Evolutionary conservation across 345 rosid species (phyloP).

Genomic region (Nasturtium officinale): DNA sequence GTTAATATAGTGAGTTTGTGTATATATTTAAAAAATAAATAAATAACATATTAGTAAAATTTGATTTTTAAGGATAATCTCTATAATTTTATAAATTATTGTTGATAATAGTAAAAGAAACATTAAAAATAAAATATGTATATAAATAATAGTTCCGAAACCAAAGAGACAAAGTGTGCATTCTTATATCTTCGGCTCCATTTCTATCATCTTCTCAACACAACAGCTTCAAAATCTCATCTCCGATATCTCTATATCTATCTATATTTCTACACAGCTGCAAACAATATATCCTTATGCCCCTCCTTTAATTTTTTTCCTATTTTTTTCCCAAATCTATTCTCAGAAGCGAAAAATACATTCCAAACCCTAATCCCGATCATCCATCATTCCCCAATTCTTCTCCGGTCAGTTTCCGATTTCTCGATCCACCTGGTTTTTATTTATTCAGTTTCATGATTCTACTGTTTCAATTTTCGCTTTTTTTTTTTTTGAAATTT

Average conservation of each 20-base stretch:
- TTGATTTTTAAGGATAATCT: no score
- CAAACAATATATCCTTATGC: no score
- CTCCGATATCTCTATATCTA: slow-evolving; percentile 8
- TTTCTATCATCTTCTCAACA: slow-evolving; percentile 24
- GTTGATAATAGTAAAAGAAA: no score
- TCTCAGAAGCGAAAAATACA: slow-evolving; percentile 30
- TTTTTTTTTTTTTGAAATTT: background rate
- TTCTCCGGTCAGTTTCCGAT: slow-evolving; percentile 41
- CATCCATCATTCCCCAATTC: slow-evolving; percentile 28
- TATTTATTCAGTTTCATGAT: background rate
- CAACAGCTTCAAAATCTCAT: slow-evolving; percentile 34
- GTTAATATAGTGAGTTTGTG: no score
- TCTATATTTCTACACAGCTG: no score
- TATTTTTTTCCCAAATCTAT: slow-evolving; percentile 28
- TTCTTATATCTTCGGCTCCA: slow-evolving; percentile 20
- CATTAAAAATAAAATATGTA: no score
- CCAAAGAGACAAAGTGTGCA: no score
- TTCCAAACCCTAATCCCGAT: slow-evolving; percentile 45
- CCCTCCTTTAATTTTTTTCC: background rate
- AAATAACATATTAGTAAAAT: no score
- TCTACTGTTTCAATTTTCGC: background rate
- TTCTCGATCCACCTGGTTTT: slow-evolving; percentile 22
- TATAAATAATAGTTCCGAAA: no score
- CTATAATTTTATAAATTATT: no score
- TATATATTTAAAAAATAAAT: no score